Evolutionary conservation across 768 basidiomycete genomes (phyloP), one percentile per base, ranked within the genome.

Genomic region (Porpolomopsis calyptriformis): DNA sequence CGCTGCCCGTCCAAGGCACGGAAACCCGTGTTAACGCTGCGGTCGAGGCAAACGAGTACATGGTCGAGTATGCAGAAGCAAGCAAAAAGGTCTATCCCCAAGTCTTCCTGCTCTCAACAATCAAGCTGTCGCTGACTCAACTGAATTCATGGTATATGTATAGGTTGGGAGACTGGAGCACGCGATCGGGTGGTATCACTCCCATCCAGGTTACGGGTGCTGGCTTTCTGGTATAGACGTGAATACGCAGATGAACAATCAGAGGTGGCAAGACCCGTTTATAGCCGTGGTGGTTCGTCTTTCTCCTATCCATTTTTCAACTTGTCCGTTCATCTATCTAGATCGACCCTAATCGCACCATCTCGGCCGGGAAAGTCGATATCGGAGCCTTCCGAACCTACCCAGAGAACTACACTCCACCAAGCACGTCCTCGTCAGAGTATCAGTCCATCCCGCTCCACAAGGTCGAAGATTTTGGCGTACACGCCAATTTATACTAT

Each of bases 151-250:
- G n/a, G 16, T 26, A 14, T 29, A 14, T 18, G 23, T 14, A 4
- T 38, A 96, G 80, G 91, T 87, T 11, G 85, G 82, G 42, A 70
- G 92, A 57, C 69, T 79, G 40, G 91, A 94, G 61, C 80, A 92
- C 59, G 82, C 80, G 5, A 86, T 93, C 53, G 91, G 91, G n/a
- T 94, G 91, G 91, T 96, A 96, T 61, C 91, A 96, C 62, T 94
- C 91, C 12, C 96, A 99, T 68, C 96, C 96, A 4, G 96, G 96
- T 11, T 99, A 98, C 60, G 96, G 96, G 14, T 99, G 96, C 63
- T 99, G 96, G 96, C 68, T 99, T 7, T 97, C 93, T 10, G 96
- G 96, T 20, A 98, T 99, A 65, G 96, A 99, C 57, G 96, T 98
- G 48, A 88, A 85, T 60, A 99, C 96, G 0, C 96, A 99, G 59